These are phyloP conservation scores for Ganoderma lucidum DNA, from an alignment of 1,284 basidiomycete species.

Conservation along the genomic window DNA sequence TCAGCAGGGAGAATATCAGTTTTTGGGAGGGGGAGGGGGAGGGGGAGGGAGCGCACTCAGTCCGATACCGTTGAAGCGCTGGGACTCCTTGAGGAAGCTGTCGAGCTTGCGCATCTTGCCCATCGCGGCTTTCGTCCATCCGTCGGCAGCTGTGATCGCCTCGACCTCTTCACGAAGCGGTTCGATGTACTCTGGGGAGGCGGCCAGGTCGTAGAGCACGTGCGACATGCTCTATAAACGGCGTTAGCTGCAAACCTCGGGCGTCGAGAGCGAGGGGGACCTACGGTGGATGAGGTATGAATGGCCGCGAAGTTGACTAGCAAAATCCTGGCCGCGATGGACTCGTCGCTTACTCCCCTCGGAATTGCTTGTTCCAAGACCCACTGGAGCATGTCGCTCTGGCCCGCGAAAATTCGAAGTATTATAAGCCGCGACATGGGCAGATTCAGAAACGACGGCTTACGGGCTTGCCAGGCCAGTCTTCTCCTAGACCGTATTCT, in stretches of 20 bases:
- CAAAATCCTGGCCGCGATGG: background rate
- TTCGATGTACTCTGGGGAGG: constrained; percentile 47
- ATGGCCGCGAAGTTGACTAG: constrained; percentile 10
- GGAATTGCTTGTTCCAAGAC: constrained; percentile 2
- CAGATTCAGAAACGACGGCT: background rate
- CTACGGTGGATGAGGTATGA: constrained; percentile 7
- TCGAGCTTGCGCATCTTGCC: constrained; percentile 57
- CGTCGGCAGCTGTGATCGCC: constrained; percentile 39
- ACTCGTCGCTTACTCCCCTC: background rate
- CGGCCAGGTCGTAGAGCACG: constrained; percentile 51
- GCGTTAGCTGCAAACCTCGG: constrained; percentile 42
- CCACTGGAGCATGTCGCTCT: constrained; percentile 12
- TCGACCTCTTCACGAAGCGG: constrained; percentile 51
- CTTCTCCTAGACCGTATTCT: constrained; percentile 25
- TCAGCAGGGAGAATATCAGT: too few species aligned
- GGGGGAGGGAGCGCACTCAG: constrained; percentile 26
- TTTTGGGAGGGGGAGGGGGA: background rate
- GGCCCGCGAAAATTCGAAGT: too few species aligned
- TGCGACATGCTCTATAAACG: constrained; percentile 47
- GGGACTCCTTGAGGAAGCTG: constrained; percentile 59
- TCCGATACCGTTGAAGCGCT: constrained; percentile 45
- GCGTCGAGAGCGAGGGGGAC: constrained; percentile 41
- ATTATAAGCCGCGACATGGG: background rate
- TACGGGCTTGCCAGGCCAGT: constrained; percentile 39
- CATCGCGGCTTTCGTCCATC: constrained; percentile 55